phyloP scores from a whole-genome alignment of 2,329 filamentous ascomycete species.

The Penicillium italicum region DNA sequence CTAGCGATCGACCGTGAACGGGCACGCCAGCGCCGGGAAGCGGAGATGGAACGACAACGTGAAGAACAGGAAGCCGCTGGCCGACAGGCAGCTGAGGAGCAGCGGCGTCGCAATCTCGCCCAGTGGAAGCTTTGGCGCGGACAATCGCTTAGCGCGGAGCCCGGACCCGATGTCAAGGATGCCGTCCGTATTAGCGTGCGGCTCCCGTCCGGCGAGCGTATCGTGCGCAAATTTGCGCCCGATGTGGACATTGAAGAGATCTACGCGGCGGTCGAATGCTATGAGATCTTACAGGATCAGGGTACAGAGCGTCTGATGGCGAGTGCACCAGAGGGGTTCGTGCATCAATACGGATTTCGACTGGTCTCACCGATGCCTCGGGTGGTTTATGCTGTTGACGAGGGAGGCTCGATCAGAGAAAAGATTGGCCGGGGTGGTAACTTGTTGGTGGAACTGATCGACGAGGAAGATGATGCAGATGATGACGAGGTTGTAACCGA shows the following conservation, averaged over 20 bases:
- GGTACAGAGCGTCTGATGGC: constrained; percentile 34
- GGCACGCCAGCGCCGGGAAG: constrained; percentile 70
- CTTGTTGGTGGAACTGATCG: constrained; percentile 74
- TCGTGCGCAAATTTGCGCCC: constrained; percentile 70
- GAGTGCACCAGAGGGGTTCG: constrained; percentile 62
- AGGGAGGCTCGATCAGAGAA: constrained; percentile 63
- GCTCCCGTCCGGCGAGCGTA: constrained; percentile 64
- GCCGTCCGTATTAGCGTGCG: constrained; percentile 67
- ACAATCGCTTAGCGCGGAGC: constrained; percentile 64
- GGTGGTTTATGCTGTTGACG: constrained; percentile 69
- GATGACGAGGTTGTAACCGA: constrained; percentile 20
- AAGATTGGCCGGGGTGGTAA: constrained; percentile 80
- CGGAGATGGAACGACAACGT: constrained; percentile 60
- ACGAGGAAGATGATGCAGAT: constrained; percentile 53
- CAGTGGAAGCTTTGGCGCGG: constrained; percentile 83
- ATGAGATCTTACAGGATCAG: constrained; percentile 58
- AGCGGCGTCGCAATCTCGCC: constrained; percentile 51
- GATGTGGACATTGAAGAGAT: constrained; percentile 78
- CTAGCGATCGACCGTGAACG: constrained; percentile 84
- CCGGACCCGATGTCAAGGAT: constrained; percentile 60
- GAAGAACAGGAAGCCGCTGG: constrained; percentile 65
- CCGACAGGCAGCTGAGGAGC: constrained; percentile 59
- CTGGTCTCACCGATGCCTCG: constrained; percentile 84
- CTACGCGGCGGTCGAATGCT: constrained; percentile 94
- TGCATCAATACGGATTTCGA: constrained; percentile 79